Evolutionary conservation across 139 green algal genomes (phyloP), one percentile per base, ranked within the genome.

Genomic region (Tetraselmis striata): DNA sequence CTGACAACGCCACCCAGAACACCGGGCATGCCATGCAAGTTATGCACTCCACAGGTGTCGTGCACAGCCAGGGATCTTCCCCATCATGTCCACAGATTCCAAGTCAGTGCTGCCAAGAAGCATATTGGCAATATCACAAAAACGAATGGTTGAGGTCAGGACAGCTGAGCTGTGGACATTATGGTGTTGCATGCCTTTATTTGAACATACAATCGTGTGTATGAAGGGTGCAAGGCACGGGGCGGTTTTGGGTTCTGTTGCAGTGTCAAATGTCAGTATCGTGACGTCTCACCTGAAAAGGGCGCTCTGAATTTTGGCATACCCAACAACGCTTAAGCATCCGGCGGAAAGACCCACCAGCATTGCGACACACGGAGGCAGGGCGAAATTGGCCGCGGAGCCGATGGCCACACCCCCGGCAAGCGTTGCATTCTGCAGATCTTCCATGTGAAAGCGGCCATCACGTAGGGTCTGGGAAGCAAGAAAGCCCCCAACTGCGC

Each of bases 41-140:
- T 94, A 83, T 92, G 86, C 2, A 94, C 87, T 1, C 91, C 91
- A 58, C 91, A 94, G 1, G 91, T 94, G 86, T 94, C 91, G 1
- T 85, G 84, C 28, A 94, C n/a, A n/a, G n/a, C n/a, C n/a, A n/a
- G n/a, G n/a, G n/a, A n/a, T n/a, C n/a, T n/a, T n/a, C n/a, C n/a
- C n/a, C n/a, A n/a, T n/a, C n/a, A n/a, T n/a, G n/a, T n/a, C n/a
- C n/a, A n/a, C n/a, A n/a, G n/a, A n/a, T n/a, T n/a, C n/a, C n/a
- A n/a, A n/a, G n/a, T n/a, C n/a, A n/a, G n/a, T n/a, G n/a, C n/a
- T n/a, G n/a, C n/a, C n/a, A n/a, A n/a, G n/a, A n/a, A n/a, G n/a
- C n/a, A n/a, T n/a, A n/a, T n/a, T n/a, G n/a, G n/a, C n/a, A n/a
- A n/a, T n/a, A n/a, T n/a, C n/a, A n/a, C n/a, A n/a, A n/a, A n/a